Percentiles rank a stretch among this genome's conserved stretches.
Evolutionary conservation across 495 filamentous ascomycete species (phyloP).

Genomic region (Darksidea phi): DNA sequence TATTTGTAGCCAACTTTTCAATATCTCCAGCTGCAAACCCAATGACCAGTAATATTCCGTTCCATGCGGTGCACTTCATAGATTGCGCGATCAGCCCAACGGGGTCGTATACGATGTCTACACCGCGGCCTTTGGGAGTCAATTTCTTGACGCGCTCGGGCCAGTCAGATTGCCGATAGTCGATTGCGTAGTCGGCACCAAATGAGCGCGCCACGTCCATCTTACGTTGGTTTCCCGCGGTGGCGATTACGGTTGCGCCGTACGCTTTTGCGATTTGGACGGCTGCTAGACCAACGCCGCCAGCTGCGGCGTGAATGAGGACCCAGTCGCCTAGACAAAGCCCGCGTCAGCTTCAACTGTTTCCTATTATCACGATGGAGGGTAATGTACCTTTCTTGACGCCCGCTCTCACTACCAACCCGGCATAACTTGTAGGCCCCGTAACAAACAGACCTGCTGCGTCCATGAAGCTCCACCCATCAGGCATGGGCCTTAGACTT

Average conservation of each 20-base stretch:
- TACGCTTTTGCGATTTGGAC: slow-evolving; percentile 91
- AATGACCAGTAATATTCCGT: slow-evolving; percentile 80
- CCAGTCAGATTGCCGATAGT: slow-evolving; percentile 73
- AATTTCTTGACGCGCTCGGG: slow-evolving; percentile 74
- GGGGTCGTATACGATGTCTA: slow-evolving; percentile 88
- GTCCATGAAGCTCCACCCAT: slow-evolving; percentile 77
- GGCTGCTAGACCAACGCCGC: slow-evolving; percentile 86
- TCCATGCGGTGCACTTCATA: slow-evolving; percentile 88
- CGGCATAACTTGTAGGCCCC: slow-evolving; percentile 85
- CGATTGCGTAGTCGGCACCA: slow-evolving; percentile 79
- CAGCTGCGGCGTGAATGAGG: slow-evolving; percentile 88
- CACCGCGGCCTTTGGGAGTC: slow-evolving; percentile 67
- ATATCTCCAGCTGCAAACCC: slow-evolving; percentile 88
- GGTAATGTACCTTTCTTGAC: slow-evolving; percentile 62
- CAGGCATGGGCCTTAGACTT: slow-evolving; percentile 68
- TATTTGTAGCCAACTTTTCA: slow-evolving; percentile 89
- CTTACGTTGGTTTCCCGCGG: slow-evolving; percentile 75
- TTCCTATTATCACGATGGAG: too few species aligned
- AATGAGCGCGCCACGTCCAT: slow-evolving; percentile 72
- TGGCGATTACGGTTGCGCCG: slow-evolving; percentile 87
- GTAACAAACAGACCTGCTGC: slow-evolving; percentile 91
- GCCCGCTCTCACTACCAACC: slow-evolving; percentile 71
- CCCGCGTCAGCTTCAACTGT: too few species aligned
- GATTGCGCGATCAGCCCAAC: slow-evolving; percentile 81
- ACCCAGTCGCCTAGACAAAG: slow-evolving; percentile 68